Base-by-base conservation (phyloP, 2,329 filamentous ascomycete species). In the Fusarium musae region DNA sequence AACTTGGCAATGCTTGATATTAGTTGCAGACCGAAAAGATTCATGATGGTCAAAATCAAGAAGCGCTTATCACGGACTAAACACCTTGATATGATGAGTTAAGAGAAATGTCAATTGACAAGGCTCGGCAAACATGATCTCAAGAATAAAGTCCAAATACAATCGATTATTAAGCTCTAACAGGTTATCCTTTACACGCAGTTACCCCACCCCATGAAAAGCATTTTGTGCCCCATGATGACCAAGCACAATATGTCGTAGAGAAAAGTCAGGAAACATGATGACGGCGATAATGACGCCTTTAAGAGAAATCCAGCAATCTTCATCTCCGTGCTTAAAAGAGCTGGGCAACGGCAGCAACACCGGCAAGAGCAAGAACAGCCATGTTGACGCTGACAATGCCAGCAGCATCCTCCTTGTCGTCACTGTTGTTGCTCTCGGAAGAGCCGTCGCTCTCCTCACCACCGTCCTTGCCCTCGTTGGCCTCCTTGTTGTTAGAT, bases 401-500 rank as follows among this genome's bases (percentile, higher is more conserved):
- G 60, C 84, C 84, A 50, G 86, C 84, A 59, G 85, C 87, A 59
- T 82, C 82, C 70, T 82, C 83, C 42, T 82, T 77, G 50, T 74
- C 73, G 64, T 64, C 62, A 63, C 65, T 77, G 63, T 66, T 77
- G 74, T 75, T 75, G 74, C 76, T 75, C 9, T 19, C 5, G 50
- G 79, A 77, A 69, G 76, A 76, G 66, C 80, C 77, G 47, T 58
- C 44, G 21, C 59, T 76, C 32, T 72, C 70, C 66, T 74, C 62
- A 59, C 80, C 79, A 63, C 79, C 78, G 60, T 80, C 78, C 60
- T 79, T 79, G 56, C 80, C 86, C 72, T 85, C 79, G 83, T 89
- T 89, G 80, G 88, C 88, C 49, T 85, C 78, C 56, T 81, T 81
- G 79, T 87, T 86, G 80, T 88, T 84, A 78, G 84, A 84, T 34